A percentile compares a stretch with the other conserved stretches of the same genome.
phyloP scores from a whole-genome alignment of 2,329 filamentous ascomycete species.

The Dendryphion nanum region DNA sequence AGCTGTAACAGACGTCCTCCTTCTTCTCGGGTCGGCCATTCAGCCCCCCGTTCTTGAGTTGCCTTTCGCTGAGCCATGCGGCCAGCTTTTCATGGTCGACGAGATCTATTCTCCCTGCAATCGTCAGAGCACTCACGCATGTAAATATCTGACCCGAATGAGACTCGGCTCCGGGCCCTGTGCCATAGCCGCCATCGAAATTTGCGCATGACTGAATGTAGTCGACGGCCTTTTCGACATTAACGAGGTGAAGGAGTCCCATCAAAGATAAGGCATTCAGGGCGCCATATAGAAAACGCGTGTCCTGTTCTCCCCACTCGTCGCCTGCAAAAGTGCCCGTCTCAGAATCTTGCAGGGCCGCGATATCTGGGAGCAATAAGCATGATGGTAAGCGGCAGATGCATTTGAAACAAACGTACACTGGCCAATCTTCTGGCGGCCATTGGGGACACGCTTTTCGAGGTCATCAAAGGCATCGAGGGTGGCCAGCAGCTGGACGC shows the following conservation, averaged over 20 bases:
- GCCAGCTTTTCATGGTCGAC: conserved; percentile 80
- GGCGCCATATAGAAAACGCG: conserved; percentile 87
- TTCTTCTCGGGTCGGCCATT: conserved; percentile 95
- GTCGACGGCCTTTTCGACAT: conserved; percentile 76
- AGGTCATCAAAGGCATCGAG: conserved; percentile 82
- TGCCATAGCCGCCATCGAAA: conserved; percentile 91
- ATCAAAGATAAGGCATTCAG: conserved; percentile 88
- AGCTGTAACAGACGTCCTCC: conserved; percentile 97
- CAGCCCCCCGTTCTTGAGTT: conserved; percentile 80
- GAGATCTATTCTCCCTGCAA: conserved; percentile 77
- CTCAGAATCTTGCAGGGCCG: conserved; percentile 72
- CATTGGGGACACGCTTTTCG: conserved; percentile 64
- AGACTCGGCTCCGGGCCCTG: conserved; percentile 85
- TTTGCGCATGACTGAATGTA: conserved; percentile 84
- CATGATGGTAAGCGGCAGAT: conserved; percentile 3
- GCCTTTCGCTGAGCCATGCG: conserved; percentile 89
- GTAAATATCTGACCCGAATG: conserved; percentile 96
- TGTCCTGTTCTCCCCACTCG: conserved; percentile 95
- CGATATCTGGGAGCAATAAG: conserved; percentile 61
- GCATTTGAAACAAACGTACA: conserved; percentile 58
- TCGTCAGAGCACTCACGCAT: conserved; percentile 82
- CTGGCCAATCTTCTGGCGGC: conserved; percentile 70
- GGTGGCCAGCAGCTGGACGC: conserved; percentile 87
- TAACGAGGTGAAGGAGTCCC: conserved; percentile 67
- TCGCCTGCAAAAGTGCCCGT: conserved; percentile 91